Evolutionary conservation across 805 yeast species (phyloP).

Genomic region (Wickerhamia fluorescens): DNA sequence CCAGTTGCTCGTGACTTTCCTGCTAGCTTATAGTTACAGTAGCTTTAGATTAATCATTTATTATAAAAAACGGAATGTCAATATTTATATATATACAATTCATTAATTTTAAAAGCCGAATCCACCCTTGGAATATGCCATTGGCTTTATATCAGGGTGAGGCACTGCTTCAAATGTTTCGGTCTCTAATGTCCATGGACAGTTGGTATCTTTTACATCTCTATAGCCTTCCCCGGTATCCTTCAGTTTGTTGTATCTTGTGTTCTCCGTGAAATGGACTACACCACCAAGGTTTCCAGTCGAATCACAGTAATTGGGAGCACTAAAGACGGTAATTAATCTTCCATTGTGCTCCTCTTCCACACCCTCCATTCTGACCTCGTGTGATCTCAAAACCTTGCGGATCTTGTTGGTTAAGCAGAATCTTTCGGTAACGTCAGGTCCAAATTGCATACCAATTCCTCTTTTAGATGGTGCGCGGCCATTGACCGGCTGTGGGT

Average conservation of each 20-base stretch:
- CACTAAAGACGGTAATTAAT: constrained; percentile 91
- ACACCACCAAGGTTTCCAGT: constrained; percentile 90
- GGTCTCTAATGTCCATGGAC: constrained; percentile 43
- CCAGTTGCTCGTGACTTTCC: too few relatives aligned
- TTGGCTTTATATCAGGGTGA: constrained; percentile 88
- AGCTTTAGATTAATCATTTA: too few relatives aligned
- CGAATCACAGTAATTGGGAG: constrained; percentile 94
- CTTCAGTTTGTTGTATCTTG: constrained; percentile 38
- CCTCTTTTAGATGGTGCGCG: constrained; percentile 90
- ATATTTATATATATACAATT: too few relatives aligned
- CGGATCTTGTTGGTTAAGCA: constrained; percentile 63
- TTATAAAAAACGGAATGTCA: too few relatives aligned
- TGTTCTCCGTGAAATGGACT: constrained; percentile 55
- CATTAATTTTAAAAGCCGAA: constrained; percentile 34
- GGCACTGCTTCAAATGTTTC: constrained; percentile 72
- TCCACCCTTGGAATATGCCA: constrained; percentile 68
- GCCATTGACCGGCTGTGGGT: constrained; percentile 77
- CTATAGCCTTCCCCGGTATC: constrained; percentile 39
- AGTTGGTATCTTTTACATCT: constrained; percentile 27
- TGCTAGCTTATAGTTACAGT: too few relatives aligned
- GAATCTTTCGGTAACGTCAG: constrained; percentile 81
- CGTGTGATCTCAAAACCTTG: constrained; percentile 89
- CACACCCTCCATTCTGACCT: constrained; percentile 88
- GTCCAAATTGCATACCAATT: constrained; percentile 93
- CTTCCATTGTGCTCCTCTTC: constrained; percentile 81